These are phyloP conservation scores for Chaetothyriales sp. DNA, from an alignment of 2,329 filamentous ascomycete species.

Conservation along the genomic window DNA sequence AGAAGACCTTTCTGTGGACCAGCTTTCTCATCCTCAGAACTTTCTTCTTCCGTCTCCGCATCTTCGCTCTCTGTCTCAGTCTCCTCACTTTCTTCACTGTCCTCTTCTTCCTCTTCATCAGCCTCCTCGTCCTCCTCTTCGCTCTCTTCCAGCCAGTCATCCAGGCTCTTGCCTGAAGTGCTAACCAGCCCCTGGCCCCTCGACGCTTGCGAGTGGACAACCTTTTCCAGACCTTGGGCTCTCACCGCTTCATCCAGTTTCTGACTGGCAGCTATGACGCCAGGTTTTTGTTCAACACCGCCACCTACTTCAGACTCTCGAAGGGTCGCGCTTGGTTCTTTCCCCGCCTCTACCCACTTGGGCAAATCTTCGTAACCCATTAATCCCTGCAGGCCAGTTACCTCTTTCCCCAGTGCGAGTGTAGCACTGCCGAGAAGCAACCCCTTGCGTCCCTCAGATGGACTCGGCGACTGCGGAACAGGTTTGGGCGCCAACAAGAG, in stretches of 20 bases:
- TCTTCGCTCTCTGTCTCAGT: constrained; percentile 20
- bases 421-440: constrained; percentile 73
- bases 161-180: constrained; percentile 60
- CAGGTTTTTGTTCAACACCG: constrained; percentile 17
- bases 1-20: neutral
- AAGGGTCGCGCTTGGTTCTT: constrained; percentile 62
- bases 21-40: constrained; percentile 6
- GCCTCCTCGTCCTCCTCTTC: constrained; percentile 41
- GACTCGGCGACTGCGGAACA: constrained; percentile 75
- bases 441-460: constrained; percentile 65
- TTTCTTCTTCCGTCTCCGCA: constrained; percentile 20
- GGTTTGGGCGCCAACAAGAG: constrained; percentile 90
- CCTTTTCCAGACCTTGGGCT: constrained; percentile 24
- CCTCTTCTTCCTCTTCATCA: constrained; percentile 37
- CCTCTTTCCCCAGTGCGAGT: constrained; percentile 58
- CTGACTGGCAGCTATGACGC: constrained; percentile 25
- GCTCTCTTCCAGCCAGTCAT: constrained; percentile 79
- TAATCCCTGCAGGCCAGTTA: constrained; percentile 57
- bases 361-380: constrained; percentile 67
- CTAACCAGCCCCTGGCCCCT: constrained; percentile 14
- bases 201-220: constrained; percentile 14
- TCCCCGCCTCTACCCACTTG: constrained; percentile 65
- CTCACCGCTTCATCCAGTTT: constrained; percentile 29
- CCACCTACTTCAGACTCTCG: constrained; percentile 35
- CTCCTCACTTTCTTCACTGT: constrained; percentile 30